These are phyloP conservation scores for Leonotis leonurus DNA, from an alignment of 257 asterid genomes.

Conservation along the genomic window DNA sequence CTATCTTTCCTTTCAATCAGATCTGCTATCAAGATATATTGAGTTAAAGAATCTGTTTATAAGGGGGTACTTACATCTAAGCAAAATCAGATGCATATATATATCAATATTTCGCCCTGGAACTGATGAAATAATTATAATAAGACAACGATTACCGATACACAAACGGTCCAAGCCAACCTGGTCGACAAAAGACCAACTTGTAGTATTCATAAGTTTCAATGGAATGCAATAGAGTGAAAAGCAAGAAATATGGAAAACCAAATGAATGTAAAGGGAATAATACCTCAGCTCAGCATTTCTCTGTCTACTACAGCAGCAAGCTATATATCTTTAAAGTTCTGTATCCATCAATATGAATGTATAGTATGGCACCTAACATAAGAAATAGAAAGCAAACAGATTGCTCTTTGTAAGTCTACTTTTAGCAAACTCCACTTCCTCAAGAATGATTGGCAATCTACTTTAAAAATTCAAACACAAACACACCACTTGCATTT, in stretches of 20 bases:
- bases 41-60: too few relatives aligned
- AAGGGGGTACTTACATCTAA: background rate
- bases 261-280: slow-evolving; percentile 1
- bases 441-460: background rate
- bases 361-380: too few relatives aligned
- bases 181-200: slow-evolving; percentile 89
- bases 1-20: slow-evolving; percentile 53
- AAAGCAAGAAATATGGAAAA: slow-evolving; percentile 26
- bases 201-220: slow-evolving; percentile 82
- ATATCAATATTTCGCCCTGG: too few relatives aligned
- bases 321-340: background rate
- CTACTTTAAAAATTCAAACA: background rate
- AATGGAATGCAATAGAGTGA: slow-evolving; percentile 81
- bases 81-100: background rate
- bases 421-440: background rate
- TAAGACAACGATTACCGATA: too few relatives aligned
- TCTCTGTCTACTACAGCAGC: background rate
- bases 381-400: too few relatives aligned
- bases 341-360: too few relatives aligned
- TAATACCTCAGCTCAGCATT: too few relatives aligned
- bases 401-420: background rate
- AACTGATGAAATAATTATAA: too few relatives aligned
- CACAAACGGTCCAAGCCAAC: slow-evolving; percentile 60
- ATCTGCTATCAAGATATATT: slow-evolving; percentile 33
- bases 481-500: background rate